phyloP scores from a whole-genome alignment of 306 rosid species.

The Begonia peltatifolia region DNA sequence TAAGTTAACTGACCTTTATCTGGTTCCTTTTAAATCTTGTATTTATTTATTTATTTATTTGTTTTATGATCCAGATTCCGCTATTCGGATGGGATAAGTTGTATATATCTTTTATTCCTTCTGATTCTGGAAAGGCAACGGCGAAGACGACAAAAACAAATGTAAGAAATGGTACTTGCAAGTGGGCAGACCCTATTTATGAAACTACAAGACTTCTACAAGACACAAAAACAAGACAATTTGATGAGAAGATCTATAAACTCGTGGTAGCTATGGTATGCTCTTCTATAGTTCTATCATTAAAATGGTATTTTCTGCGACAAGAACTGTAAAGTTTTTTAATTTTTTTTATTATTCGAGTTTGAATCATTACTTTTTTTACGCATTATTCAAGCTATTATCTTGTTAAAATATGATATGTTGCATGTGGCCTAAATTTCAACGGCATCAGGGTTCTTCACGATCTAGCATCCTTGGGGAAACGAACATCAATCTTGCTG shows the following conservation, averaged over 20 bases:
- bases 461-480: conserved; percentile 95
- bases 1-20: too few species aligned
- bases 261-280: conserved; percentile 81
- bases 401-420: conserved; percentile 1
- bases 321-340: not conserved
- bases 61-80: conserved; percentile 56
- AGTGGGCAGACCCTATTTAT: conserved; percentile 96
- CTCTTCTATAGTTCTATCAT: conserved; percentile 12
- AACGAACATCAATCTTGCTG: conserved; percentile 72
- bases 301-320: not conserved
- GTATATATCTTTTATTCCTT: conserved; percentile 70
- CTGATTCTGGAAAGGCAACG: conserved; percentile 79
- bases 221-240: conserved; percentile 72
- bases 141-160: conserved; percentile 92
- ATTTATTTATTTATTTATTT: conserved; percentile 9
- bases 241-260: conserved; percentile 81
- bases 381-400: too few species aligned
- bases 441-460: conserved; percentile 66
- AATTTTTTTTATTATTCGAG: too few species aligned
- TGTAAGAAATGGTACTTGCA: conserved; percentile 95
- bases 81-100: conserved; percentile 96
- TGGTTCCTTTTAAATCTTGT: not conserved
- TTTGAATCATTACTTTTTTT: too few species aligned
- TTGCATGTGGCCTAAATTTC: conserved; percentile 20
- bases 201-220: conserved; percentile 95